Percentiles rank a stretch among this genome's conserved stretches.
phyloP scores from a whole-genome alignment of 2,329 filamentous ascomycete genomes.

The Didymosphaeria variabile region DNA sequence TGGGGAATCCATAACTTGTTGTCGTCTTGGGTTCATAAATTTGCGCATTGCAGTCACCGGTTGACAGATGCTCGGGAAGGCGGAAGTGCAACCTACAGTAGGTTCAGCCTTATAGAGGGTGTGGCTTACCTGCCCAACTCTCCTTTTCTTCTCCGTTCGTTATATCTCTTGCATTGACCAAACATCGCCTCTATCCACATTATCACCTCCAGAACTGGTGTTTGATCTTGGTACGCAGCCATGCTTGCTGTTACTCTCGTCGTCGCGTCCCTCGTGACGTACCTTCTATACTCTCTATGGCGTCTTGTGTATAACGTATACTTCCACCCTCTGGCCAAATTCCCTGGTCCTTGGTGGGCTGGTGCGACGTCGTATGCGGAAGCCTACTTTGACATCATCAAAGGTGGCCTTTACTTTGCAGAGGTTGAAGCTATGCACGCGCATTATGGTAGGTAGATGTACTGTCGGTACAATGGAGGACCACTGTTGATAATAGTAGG shows the following conservation, averaged over 20 bases:
- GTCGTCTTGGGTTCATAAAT: background rate
- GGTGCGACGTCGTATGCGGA: slow-evolving; percentile 17
- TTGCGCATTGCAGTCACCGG: background rate
- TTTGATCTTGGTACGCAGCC: background rate
- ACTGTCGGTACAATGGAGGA: too few relatives aligned
- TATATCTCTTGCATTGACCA: background rate
- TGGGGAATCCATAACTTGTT: too few relatives aligned
- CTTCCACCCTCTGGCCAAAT: slow-evolving; percentile 21
- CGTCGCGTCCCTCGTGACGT: background rate
- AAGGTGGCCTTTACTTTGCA: slow-evolving; percentile 41
- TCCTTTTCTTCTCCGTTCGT: background rate
- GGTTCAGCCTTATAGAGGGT: background rate
- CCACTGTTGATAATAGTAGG: slow-evolving; percentile 14
- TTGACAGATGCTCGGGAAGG: background rate
- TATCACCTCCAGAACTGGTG: background rate
- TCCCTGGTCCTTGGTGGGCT: slow-evolving; percentile 25
- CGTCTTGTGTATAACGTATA: slow-evolving; percentile 20
- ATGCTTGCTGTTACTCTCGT: background rate
- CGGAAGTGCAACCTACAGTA: too few relatives aligned
- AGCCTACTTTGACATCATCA: slow-evolving; percentile 24
- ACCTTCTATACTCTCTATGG: slow-evolving; percentile 14
- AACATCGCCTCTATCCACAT: background rate
- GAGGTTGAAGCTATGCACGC: slow-evolving; percentile 46
- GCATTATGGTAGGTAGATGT: slow-evolving; percentile 20
- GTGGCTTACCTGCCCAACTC: background rate